Base-by-base conservation (phyloP, 257 asterid species). In the Gentiana macrophylla region DNA sequence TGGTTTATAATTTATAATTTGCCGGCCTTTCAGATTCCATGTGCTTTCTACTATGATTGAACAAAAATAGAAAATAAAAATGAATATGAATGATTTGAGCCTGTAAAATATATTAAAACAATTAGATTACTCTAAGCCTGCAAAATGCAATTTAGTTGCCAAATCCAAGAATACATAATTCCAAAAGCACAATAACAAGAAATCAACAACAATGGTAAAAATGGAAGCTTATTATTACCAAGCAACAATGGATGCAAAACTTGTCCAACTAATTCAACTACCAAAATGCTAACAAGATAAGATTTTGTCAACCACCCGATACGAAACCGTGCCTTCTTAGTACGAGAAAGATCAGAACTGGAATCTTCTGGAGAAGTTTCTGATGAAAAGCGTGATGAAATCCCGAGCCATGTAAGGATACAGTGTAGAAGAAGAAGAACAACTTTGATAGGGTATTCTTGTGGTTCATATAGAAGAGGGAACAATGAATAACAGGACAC, bases 381-480 rank as follows among this genome's bases (percentile, higher is more conserved):
- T 37, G 51, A 63, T 35, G n/a, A n/a, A n/a, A n/a, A n/a, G n/a
- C n/a, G n/a, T n/a, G n/a, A n/a, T n/a, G 88, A 82, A 67, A 84
- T 86, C 34, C 92, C 96, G 8, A 57, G 62, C 77, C 77, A 83
- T 82, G 74, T 71, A 24, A 86, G 64, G 1, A 60, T 35, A 51
- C 69, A 71, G 45, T 91, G 86, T 65, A 84, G 74, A 66, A 84
- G 77, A 60, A 91, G 83, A 54, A 87, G 43, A 11, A 75, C 33
- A 15, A 86, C 82, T 71, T 91, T 91, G 33, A 91, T 80, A 4
- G 96, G 94, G 68, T 84, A 91, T 43, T 91, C 96, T 78, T 91
- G 98, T 45, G 92, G 83, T 80, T 87, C 88, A 32, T 68, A 91
- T 34, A 91, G 83, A 54, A 91, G 95, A 52, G 95, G n/a, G 72